A percentile compares a stretch with the other conserved stretches of the same genome.
Conservation (phyloP, 306 rosid genomes). For the Corylus heterophylla region DNA sequence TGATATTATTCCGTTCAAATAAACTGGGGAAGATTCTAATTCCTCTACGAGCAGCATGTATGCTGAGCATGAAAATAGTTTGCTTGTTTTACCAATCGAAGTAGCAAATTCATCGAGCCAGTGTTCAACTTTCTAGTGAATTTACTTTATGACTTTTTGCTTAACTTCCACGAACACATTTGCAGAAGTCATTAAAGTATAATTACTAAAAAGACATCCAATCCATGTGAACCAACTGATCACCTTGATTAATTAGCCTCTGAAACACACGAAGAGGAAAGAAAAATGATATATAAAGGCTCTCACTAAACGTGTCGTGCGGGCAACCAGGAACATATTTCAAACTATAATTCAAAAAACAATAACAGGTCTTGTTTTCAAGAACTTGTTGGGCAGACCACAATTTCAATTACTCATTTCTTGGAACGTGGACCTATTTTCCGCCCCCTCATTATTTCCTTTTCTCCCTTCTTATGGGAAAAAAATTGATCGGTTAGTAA, state of each 20-base stretch:
- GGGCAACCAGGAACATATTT: not conserved
- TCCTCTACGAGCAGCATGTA: not conserved
- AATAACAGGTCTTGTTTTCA: not conserved
- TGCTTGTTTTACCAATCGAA: conserved; percentile 34
- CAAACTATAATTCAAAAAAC: not conserved
- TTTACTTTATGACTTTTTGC: not conserved
- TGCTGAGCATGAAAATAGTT: not conserved
- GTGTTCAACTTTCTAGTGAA: not conserved
- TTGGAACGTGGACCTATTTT: not conserved
- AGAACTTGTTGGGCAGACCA: not conserved
- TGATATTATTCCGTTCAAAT: too few relatives aligned
- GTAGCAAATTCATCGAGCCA: conserved; percentile 24
- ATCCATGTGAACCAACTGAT: conserved; percentile 13
- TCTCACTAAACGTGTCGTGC: not conserved
- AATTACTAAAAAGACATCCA: conserved; percentile 20
- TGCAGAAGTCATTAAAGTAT: conserved; percentile 22
- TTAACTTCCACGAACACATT: conserved; percentile 5
- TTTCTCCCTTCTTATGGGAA: not conserved
- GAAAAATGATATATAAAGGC: not conserved
- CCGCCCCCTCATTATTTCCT: not conserved
- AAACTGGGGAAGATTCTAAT: too few relatives aligned
- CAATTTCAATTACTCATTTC: not conserved
- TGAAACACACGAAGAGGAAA: too few relatives aligned
- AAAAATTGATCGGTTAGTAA: conserved; percentile 12
- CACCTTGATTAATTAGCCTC: conserved; percentile 8